Evolutionary conservation across 352 stramenopile genomes (phyloP), one percentile per base, ranked within the genome.

Genomic region (Phytopythium montanum): DNA sequence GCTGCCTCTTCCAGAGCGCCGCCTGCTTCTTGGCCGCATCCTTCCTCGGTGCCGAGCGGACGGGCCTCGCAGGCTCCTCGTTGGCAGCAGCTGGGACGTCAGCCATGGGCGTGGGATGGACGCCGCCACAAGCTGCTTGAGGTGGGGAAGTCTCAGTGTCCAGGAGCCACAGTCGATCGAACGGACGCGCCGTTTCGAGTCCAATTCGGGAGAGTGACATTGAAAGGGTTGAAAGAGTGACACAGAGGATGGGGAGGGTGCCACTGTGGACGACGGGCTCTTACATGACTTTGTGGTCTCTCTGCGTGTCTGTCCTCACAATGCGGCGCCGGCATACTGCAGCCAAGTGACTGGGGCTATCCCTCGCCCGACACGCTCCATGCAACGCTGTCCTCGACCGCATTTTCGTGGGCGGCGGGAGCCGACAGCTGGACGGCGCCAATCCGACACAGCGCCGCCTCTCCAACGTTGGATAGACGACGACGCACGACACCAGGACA

Each of bases 1-100:
- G 41, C 41, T 84, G 76, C 55, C 79, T 87, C 38, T 87, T 92
- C 65, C 68, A 75, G 25, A 74, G 52, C 55, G 65, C 61, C 18
- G 59, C 50, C 29, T 62, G 57, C 56, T 85, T 80, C 54, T 81
- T 82, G 51, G 38, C 52, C 28, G 49, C 23, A 18, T 39, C 49
- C 49, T 41, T 55, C 29, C 25, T 41, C 16, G 29, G 25, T 21
- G 31, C 41, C 28, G 50, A 16, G 12, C 21, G 44, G 13, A 18
- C 28, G 3, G 31, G n/a, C 50, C 19, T 31, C 7, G 49, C 62
- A 63, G 31, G 38, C 28, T 29, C 14, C 13, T 49, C 21, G 5
- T 41, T 26, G 29, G 6, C 4, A 8, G 13, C 44, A 16, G 18
- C 41, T 21, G 41, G 18, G 3, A 16, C n/a, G 23, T 50, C 44